Conservation (phyloP, 345 rosid species). For the Sonneratia caseolaris region DNA sequence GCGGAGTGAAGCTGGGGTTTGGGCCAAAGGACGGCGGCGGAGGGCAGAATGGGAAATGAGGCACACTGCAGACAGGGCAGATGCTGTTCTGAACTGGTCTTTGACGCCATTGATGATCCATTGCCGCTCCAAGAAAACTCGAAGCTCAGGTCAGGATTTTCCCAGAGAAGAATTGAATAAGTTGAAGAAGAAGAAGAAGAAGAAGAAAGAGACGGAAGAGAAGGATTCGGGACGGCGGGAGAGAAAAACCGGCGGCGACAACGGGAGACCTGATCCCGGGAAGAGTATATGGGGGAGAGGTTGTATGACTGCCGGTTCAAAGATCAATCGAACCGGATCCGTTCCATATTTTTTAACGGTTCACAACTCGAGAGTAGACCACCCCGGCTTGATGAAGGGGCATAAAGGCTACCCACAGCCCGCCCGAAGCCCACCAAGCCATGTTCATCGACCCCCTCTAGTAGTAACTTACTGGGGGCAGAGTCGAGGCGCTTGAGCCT, state of each 20-base stretch:
- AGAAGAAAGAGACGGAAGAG: neutral
- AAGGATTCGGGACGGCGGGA: neutral
- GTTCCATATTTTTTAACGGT: neutral
- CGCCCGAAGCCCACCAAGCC: too few relatives aligned
- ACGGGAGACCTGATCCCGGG: neutral
- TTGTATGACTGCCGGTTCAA: neutral
- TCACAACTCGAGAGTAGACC: neutral
- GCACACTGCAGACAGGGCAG: conserved; percentile 52
- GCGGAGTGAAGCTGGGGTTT: conserved; percentile 35
- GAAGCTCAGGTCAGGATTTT: neutral
- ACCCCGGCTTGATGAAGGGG: too few relatives aligned
- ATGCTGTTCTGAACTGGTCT: conserved; percentile 31
- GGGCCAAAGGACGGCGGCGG: conserved; percentile 31
- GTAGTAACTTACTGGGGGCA: too few relatives aligned
- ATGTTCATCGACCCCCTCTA: too few relatives aligned
- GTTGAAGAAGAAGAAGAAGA: neutral
- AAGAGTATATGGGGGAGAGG: neutral
- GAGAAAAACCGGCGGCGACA: neutral
- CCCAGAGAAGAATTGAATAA: too few relatives aligned
- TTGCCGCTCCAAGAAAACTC: neutral
- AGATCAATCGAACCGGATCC: neutral
- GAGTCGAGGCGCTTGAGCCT: too few relatives aligned
- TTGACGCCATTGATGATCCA: conserved; percentile 57
- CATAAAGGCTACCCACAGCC: too few relatives aligned
- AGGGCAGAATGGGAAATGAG: conserved; percentile 76